Evolutionary conservation across 352 stramenopile species (phyloP).

Genomic region (Sclerospora graminicola): DNA sequence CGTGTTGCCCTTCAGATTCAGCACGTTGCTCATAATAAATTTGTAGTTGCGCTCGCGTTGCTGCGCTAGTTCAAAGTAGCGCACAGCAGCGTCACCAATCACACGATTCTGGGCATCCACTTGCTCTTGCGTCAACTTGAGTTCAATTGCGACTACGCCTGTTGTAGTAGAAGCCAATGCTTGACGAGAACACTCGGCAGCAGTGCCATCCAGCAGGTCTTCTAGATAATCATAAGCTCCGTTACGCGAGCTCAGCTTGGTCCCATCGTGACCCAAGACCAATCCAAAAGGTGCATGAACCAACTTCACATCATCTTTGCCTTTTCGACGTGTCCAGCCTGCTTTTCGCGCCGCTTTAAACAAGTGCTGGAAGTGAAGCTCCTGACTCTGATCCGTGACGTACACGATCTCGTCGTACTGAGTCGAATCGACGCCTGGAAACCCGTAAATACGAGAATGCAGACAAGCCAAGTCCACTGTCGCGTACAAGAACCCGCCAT

Average conservation of each 20-base stretch:
- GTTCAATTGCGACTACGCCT: constrained; percentile 11
- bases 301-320: constrained; percentile 35
- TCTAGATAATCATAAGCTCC: constrained; percentile 71
- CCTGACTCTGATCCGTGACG: constrained; percentile 72
- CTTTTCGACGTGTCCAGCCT: constrained; percentile 30
- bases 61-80: constrained; percentile 79
- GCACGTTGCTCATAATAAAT: constrained; percentile 73
- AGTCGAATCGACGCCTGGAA: constrained; percentile 48
- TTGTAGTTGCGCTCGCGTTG: constrained; percentile 82
- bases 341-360: constrained; percentile 47
- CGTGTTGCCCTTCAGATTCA: constrained; percentile 77
- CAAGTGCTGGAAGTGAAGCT: constrained; percentile 72
- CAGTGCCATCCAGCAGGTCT: constrained; percentile 55
- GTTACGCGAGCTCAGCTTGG: constrained; percentile 77
- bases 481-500: constrained; percentile 73
- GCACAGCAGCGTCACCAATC: constrained; percentile 65
- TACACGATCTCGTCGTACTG: constrained; percentile 76
- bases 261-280: constrained; percentile 65
- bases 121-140: constrained; percentile 15
- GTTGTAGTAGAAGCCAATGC: constrained; percentile 35
- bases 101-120: constrained; percentile 31
- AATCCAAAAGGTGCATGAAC: constrained; percentile 68
- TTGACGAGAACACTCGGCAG: constrained; percentile 46
- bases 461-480: constrained; percentile 67
- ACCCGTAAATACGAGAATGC: constrained; percentile 62